phyloP scores from a whole-genome alignment of 768 basidiomycete species.

The Mycena galericulata region DNA sequence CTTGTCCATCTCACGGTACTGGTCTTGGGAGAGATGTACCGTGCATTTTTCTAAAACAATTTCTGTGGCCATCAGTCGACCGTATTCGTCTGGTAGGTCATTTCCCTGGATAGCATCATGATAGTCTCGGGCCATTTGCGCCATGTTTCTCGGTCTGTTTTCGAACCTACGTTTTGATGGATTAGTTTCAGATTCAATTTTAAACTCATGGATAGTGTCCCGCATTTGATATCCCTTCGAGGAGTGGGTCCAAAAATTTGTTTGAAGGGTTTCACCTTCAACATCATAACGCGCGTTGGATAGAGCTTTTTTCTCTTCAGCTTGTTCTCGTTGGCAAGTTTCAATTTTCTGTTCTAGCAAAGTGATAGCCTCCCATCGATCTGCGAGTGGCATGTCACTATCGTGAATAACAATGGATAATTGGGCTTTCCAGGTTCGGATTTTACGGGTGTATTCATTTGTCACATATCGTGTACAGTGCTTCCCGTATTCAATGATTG shows the following conservation, averaged over 20 bases:
- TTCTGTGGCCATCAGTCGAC: neutral
- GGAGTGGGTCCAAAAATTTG: neutral
- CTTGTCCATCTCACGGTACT: neutral
- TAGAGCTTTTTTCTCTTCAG: neutral
- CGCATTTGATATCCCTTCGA: neutral
- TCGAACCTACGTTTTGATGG: neutral
- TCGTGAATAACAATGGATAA: constrained; percentile 1
- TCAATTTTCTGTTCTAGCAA: constrained; percentile 6
- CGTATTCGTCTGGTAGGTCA: neutral
- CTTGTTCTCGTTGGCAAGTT: neutral
- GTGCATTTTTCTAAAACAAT: neutral
- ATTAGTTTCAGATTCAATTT: neutral
- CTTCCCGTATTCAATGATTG: neutral
- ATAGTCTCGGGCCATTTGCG: neutral
- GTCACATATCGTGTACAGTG: neutral
- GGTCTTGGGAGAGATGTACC: neutral
- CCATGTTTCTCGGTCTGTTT: neutral
- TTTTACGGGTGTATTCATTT: neutral
- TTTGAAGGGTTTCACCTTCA: neutral
- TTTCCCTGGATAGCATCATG: neutral
- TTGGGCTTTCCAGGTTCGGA: constrained; percentile 10
- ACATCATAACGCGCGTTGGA: neutral
- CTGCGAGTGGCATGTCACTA: neutral
- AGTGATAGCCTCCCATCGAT: neutral
- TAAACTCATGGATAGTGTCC: constrained; percentile 2